A percentile compares a stretch with the other conserved stretches of the same genome.
These are phyloP conservation scores for Cystobasidium tubakii DNA, from an alignment of 768 basidiomycete genomes.

Conservation along the genomic window DNA sequence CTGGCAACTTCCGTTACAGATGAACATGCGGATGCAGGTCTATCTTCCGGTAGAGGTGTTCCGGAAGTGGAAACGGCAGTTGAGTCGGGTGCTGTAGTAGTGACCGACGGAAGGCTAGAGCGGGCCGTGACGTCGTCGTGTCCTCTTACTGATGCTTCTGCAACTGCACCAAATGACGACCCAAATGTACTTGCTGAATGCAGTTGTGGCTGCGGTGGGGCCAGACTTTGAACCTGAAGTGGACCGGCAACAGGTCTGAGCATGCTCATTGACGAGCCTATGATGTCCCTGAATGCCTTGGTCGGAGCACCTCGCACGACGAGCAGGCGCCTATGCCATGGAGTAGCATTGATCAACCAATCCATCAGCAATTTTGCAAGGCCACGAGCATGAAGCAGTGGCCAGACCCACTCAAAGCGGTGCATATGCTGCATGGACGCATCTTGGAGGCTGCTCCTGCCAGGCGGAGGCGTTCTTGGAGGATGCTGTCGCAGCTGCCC, in stretches of 20 bases:
- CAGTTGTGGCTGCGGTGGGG: constrained; percentile 53
- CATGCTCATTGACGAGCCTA: neutral
- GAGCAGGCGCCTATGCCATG: neutral
- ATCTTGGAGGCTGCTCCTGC: constrained; percentile 1
- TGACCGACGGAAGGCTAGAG: constrained; percentile 22
- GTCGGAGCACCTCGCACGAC: constrained; percentile 1
- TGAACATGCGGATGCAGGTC: neutral
- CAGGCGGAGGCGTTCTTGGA: neutral
- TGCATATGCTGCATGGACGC: neutral
- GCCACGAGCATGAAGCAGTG: neutral
- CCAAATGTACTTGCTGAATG: constrained; percentile 2
- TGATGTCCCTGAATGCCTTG: neutral
- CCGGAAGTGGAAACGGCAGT: neutral
- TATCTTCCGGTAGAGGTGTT: neutral
- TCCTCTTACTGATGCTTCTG: constrained; percentile 27
- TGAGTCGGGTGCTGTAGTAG: constrained; percentile 46
- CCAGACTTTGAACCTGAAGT: constrained; percentile 83
- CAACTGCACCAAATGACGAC: constrained; percentile 20
- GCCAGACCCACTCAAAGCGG: constrained; percentile 3
- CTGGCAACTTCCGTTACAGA: neutral
- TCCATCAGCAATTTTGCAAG: neutral
- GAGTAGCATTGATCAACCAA: neutral
- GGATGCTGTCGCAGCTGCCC: neutral
- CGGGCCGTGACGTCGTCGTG: neutral
- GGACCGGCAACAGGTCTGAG: neutral